Percentiles rank a stretch among this genome's conserved stretches.
Evolutionary conservation across 2,329 filamentous ascomycete species (phyloP).

Genomic region (Zelopaecilomyces penicillatus): DNA sequence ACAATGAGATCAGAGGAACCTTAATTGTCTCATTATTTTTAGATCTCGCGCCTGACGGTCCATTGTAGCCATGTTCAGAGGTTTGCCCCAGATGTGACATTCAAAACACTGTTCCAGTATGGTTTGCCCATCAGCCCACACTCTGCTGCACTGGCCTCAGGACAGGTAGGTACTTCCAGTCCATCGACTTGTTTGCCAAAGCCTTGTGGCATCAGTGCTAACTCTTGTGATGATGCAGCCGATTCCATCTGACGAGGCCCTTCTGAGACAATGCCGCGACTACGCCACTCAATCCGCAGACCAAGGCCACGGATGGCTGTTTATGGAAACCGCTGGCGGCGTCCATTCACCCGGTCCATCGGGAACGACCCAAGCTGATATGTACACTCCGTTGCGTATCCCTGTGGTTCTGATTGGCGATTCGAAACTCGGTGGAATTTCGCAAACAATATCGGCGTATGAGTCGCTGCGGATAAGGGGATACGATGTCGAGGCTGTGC

Average conservation of each 20-base stretch:
- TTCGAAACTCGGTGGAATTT: conserved; percentile 68
- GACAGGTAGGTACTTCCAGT: conserved; percentile 26
- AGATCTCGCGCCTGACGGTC: not conserved
- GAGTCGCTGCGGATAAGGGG: conserved; percentile 72
- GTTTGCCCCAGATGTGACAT: conserved; percentile 43
- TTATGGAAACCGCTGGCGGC: conserved; percentile 76
- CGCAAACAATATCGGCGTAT: conserved; percentile 69
- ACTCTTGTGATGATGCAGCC: conserved; percentile 24
- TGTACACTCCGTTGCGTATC: conserved; percentile 65
- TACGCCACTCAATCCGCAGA: conserved; percentile 35
- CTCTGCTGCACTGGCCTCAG: conserved; percentile 50
- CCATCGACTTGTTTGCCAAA: not conserved
- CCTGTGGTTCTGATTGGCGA: conserved; percentile 71
- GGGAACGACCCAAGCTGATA: conserved; percentile 66
- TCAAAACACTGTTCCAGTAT: conserved; percentile 61
- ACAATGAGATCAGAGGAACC: too few relatives aligned
- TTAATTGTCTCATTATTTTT: not conserved
- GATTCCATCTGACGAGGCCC: conserved; percentile 40
- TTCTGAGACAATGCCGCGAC: conserved; percentile 33
- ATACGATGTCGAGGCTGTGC: conserved; percentile 63
- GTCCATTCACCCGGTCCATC: conserved; percentile 73
- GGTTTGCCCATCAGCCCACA: conserved; percentile 70
- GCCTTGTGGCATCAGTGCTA: too few relatives aligned
- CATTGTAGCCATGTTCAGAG: conserved; percentile 51
- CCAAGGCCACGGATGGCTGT: conserved; percentile 44